Evolutionary conservation across 371 early-diverging fungal species (phyloP), one percentile per base, ranked within the genome.

Genomic region (Paraphysoderma sedebokerense): DNA sequence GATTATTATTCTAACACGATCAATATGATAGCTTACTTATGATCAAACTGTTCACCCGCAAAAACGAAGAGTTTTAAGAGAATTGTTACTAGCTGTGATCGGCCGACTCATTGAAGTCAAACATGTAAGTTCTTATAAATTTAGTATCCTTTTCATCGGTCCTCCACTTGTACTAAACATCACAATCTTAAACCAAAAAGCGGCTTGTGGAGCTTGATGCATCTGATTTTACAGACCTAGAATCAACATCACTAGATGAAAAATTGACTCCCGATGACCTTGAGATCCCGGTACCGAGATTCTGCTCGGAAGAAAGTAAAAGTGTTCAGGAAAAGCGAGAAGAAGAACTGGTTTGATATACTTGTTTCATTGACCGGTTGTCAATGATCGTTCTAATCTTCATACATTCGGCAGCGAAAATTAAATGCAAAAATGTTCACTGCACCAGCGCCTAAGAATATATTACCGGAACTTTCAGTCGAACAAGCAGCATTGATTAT

Each of bases 21-120:
- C 1, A 11, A 1, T 3, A 23, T 40, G 12, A 9, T 37, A 72
- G 70, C 47, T 45, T 19, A 50, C 68, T 6, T 70, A 70, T 44
- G 67, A 72, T 41, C 68, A 70, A 46, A 60, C 68, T 17, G 53
- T 68, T 9, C 73, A 72, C 49, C 73, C 73, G 0, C 73, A 72
- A 41, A 72, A 72, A 46, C 44, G 68, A n/a, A 45, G 70, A 17
- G 46, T 72, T 38, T 38, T 72, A 31, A 51, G 53, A 19, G 67
- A 67, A 27, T 57, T 68, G 12, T 48, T 70, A 1, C 24, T 66
- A n/a, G 62, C 65, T 2, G 53, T 63, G 22, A 59, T 63, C n/a
- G 68, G 66, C 5, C 53, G 73, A 8, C 15, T 70, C 4, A 41
- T 72, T 15, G 73, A 72, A 45, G 38, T 69, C 33, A 67, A 63